Evolutionary conservation across 768 basidiomycete species (phyloP).

Genomic region (Tulasnella sp.): DNA sequence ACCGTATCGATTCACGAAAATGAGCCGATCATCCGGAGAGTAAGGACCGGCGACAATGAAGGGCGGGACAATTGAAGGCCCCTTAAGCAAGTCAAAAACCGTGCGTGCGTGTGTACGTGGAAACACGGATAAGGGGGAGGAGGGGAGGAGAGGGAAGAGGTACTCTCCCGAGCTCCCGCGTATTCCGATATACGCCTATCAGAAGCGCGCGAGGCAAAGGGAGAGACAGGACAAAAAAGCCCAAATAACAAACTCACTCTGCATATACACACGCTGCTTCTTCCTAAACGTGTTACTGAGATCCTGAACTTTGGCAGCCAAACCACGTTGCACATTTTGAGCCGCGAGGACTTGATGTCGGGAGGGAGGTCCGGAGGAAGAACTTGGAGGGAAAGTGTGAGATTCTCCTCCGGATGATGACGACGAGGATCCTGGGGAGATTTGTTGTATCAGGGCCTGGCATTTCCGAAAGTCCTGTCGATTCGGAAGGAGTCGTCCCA

Average conservation of each 20-base stretch:
- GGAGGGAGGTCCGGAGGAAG: constrained; percentile 30
- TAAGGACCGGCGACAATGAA: neutral
- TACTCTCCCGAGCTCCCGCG: neutral
- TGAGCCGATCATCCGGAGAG: neutral
- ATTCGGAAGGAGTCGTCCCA: neutral
- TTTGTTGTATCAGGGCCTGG: constrained; percentile 62
- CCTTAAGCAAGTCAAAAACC: too few relatives aligned
- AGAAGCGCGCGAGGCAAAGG: constrained; percentile 3
- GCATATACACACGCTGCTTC: constrained; percentile 97
- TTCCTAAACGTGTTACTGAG: constrained; percentile 87
- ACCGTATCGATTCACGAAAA: neutral
- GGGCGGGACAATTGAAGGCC: too few relatives aligned
- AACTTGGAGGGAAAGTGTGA: constrained; percentile 61
- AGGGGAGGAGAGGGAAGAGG: neutral
- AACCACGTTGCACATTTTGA: constrained; percentile 89
- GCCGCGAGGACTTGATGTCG: constrained; percentile 52
- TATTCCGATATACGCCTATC: constrained; percentile 2
- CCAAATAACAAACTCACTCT: constrained; percentile 56
- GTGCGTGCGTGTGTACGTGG: neutral
- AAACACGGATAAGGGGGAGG: neutral
- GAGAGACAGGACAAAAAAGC: neutral
- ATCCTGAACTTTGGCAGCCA: constrained; percentile 95
- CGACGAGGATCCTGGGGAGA: constrained; percentile 32
- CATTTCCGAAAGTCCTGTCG: constrained; percentile 55
- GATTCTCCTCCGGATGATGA: neutral